phyloP scores from a whole-genome alignment of 169 alveolate species.

The Plasmodium blacklocki region DNA sequence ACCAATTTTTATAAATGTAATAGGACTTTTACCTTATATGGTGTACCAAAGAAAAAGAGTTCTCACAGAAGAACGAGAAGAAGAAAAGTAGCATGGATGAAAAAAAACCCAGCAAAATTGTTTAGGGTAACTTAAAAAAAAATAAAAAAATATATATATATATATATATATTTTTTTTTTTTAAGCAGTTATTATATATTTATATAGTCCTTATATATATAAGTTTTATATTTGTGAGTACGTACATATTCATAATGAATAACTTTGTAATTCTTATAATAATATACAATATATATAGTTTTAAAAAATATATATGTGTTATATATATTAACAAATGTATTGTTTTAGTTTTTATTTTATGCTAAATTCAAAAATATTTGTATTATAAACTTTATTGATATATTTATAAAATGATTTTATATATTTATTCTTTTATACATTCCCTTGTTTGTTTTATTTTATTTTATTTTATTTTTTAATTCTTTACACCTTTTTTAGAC shows the following conservation, averaged over 20 bases:
- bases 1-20: slow-evolving; percentile 11
- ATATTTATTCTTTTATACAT: not conserved
- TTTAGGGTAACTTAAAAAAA: slow-evolving; percentile 69
- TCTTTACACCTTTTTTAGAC: slow-evolving; percentile 31
- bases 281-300: too few species aligned
- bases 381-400: too few species aligned
- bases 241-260: too few species aligned
- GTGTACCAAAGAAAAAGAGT: slow-evolving; percentile 88
- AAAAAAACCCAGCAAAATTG: slow-evolving; percentile 82
- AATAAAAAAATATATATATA: not conserved
- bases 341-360: too few species aligned
- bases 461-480: slow-evolving; percentile 26
- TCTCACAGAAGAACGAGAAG: slow-evolving; percentile 84
- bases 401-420: too few species aligned
- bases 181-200: not conserved
- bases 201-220: too few species aligned
- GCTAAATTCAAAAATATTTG: too few species aligned
- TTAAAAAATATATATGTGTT: too few species aligned
- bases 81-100: slow-evolving; percentile 89
- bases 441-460: not conserved
- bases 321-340: too few species aligned
- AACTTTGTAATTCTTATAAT: too few species aligned
- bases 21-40: slow-evolving; percentile 71
- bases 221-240: too few species aligned
- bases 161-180: slow-evolving; percentile 11